A percentile compares a stretch with the other conserved stretches of the same genome.
Evolutionary conservation across 208 protist species (phyloP).

Genomic region (Trypanosoma boissoni): DNA sequence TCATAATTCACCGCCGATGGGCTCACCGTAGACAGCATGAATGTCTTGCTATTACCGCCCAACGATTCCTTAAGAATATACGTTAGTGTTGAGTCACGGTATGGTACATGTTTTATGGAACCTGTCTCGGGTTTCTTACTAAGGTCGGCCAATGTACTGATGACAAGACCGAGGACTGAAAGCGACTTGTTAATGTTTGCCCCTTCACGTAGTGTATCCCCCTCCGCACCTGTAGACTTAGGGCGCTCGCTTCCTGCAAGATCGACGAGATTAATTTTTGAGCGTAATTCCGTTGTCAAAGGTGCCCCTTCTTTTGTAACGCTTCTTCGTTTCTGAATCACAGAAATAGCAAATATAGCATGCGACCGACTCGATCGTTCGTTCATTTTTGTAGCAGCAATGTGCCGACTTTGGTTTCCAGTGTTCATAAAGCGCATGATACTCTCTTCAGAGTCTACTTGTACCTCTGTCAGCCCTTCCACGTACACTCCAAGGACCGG

Average conservation of each 20-base stretch:
- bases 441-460: conserved; percentile 49
- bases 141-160: conserved; percentile 79
- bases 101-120: conserved; percentile 54
- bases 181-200: conserved; percentile 91
- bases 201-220: conserved; percentile 73
- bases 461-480: conserved; percentile 66
- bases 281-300: conserved; percentile 46
- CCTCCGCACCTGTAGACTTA: conserved; percentile 77
- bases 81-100: conserved; percentile 85
- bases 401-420: conserved; percentile 71
- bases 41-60: conserved; percentile 91
- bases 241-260: conserved; percentile 91
- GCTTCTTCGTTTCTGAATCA: conserved; percentile 48
- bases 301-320: conserved; percentile 22
- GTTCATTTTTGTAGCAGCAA: conserved; percentile 94
- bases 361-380: conserved; percentile 94
- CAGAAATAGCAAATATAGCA: conserved; percentile 93
- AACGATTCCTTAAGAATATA: conserved; percentile 89
- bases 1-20: conserved; percentile 72
- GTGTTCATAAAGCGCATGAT: conserved; percentile 64
- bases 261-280: conserved; percentile 91
- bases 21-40: conserved; percentile 90
- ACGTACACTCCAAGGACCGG: conserved; percentile 78
- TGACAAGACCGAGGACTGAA: conserved; percentile 89
- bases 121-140: conserved; percentile 14